phyloP scores from a whole-genome alignment of 371 early-diverging fungal species.

The Funneliformis caledonium region DNA sequence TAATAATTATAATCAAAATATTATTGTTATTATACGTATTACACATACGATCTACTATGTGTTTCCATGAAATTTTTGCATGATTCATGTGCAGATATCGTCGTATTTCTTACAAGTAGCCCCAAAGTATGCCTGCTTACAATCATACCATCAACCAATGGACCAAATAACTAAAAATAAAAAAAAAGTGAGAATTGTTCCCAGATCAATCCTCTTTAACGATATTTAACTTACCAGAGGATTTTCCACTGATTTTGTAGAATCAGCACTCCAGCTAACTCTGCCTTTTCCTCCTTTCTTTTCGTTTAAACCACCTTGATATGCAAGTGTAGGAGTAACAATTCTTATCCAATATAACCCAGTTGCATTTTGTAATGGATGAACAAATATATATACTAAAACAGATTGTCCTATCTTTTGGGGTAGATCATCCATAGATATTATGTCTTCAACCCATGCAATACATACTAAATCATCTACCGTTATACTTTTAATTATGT shows the following conservation, averaged over 20 bases:
- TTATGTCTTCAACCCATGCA: constrained; percentile 69
- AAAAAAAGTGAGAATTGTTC: too few relatives aligned
- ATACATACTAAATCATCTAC: constrained; percentile 65
- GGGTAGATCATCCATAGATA: constrained; percentile 47
- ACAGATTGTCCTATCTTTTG: constrained; percentile 47
- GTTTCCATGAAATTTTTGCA: constrained; percentile 6
- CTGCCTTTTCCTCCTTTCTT: constrained; percentile 48
- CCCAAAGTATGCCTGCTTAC: constrained; percentile 77
- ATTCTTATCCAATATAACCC: constrained; percentile 66
- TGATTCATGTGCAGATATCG: constrained; percentile 53
- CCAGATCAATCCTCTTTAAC: not conserved
- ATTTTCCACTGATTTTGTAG: constrained; percentile 27
- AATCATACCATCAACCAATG: constrained; percentile 82
- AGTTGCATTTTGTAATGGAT: constrained; percentile 56
- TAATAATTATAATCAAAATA: not conserved
- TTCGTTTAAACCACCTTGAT: constrained; percentile 44
- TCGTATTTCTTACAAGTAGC: constrained; percentile 81
- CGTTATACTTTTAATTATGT: constrained; percentile 47
- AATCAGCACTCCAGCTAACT: constrained; percentile 53
- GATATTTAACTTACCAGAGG: constrained; percentile 6
- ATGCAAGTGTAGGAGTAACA: constrained; percentile 44
- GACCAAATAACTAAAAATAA: constrained; percentile 71
- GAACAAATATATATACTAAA: constrained; percentile 64
- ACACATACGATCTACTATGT: constrained; percentile 1
- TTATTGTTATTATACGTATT: not conserved